Evolutionary conservation across 2,329 filamentous ascomycete species (phyloP).

Genomic region (Microsporum canis): DNA sequence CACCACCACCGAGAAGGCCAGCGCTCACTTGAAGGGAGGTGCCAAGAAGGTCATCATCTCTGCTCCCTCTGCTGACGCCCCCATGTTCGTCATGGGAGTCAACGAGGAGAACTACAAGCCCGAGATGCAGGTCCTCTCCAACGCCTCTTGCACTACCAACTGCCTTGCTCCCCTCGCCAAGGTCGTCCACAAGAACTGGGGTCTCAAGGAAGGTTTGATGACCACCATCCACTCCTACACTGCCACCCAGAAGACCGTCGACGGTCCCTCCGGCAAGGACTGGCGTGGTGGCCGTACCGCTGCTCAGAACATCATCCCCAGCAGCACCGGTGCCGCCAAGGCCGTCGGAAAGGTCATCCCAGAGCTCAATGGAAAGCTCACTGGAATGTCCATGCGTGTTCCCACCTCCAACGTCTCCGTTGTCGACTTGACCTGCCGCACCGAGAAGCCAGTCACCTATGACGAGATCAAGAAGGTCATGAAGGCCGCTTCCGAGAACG

Average conservation of each 20-base stretch:
- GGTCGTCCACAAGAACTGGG: slow-evolving; percentile 97
- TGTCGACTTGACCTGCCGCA: slow-evolving; percentile 88
- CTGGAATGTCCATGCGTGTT: slow-evolving; percentile 99
- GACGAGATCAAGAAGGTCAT: slow-evolving; percentile 87
- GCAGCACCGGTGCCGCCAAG: slow-evolving; percentile 98
- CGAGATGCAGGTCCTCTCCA: slow-evolving; percentile 88
- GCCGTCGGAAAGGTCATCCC: slow-evolving; percentile 99
- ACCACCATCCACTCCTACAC: slow-evolving; percentile 99
- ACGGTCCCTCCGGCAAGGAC: slow-evolving; percentile 95
- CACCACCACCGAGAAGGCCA: slow-evolving; percentile 95
- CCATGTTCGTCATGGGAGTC: slow-evolving; percentile 99
- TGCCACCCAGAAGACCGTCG: slow-evolving; percentile 98
- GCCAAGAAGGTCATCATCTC: slow-evolving; percentile 90
- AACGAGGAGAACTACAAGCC: slow-evolving; percentile 91
- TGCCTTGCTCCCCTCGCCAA: slow-evolving; percentile 98
- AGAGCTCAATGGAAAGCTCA: slow-evolving; percentile 96
- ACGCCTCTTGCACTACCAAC: slow-evolving; percentile 99
- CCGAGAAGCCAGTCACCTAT: slow-evolving; percentile 65
- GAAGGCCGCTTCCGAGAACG: slow-evolving; percentile 74
- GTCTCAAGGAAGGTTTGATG: slow-evolving; percentile 97
- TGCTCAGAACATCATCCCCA: slow-evolving; percentile 99
- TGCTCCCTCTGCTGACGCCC: slow-evolving; percentile 58
- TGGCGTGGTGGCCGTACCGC: slow-evolving; percentile 98
- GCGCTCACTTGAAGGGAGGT: slow-evolving; percentile 85
- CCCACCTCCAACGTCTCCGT: slow-evolving; percentile 98